Evolutionary conservation across 1,139 yeast species (phyloP), one percentile per base, ranked within the genome.

Genomic region (Arxiozyma bovina): DNA sequence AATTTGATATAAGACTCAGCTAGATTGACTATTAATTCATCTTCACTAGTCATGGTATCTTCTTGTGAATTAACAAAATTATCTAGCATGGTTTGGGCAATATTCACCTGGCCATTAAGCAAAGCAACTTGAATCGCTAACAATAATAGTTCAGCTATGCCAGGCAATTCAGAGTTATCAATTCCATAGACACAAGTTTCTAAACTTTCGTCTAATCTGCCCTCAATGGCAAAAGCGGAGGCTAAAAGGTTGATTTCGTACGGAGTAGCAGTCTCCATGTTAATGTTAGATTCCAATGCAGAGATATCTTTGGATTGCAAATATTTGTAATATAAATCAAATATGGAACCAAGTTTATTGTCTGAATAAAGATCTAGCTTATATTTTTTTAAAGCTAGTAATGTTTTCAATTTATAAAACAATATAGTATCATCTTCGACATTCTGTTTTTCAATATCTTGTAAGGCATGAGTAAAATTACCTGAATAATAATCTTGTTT

Each of bases 401-500:
- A 58, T 34, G 65, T 55, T 50, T 60, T 65, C 38, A 61, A 60
- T 49, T 61, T 66, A 57, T 68, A 68, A 56, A 61, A 66, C 22
- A 57, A 53, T 21, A 62, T 50, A 50, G 67, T 61, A 53, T 65
- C 68, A 55, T 65, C 68, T 45, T 58, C 56, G 23, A 61, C 58
- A 50, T 54, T 54, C 42, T 55, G 57, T 49, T 59, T 58, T 42
- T 58, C 63, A 27, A 63, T 54, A 53, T 64, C 68, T 45, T 62
- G 59, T 50, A 68, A 56, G 9, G 61, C 59, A 45, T 62, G 62
- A 7, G 58, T 38, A 52, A 59, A 68, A 53, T 63, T 61, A 27
- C 71, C 72, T 12, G 66, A 63, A 54, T 69, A 69, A 55, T 63
- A 69, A 45, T 61, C 62, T 51, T 69, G 72, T 53, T 66, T 69